Base-by-base conservation (phyloP, 75 land plant species). In the Sequoia sempervirens region DNA sequence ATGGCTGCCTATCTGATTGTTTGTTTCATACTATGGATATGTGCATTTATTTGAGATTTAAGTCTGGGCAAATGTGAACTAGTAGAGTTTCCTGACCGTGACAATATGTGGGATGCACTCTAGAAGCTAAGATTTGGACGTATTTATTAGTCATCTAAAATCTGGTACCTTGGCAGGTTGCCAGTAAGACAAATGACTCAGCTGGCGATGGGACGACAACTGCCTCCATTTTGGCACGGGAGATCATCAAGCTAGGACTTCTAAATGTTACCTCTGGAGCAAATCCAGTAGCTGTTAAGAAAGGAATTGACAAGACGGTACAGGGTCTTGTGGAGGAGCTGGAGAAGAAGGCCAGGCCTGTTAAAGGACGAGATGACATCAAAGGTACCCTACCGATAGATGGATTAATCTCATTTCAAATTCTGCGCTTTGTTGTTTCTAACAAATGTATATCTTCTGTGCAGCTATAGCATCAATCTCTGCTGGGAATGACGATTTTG, bases 121-220 rank as follows among this genome's bases (percentile, higher is more conserved):
- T 61, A 1, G 26, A 23, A 26, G 66, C 7, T 61, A 70, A 30
- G 36, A 70, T 70, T 32, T 30, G 6, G 66, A 61, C 14, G 36
- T 70, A 32, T 10, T 12, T 70, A 23, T 10, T 30, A 30, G 32
- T 70, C 36, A 32, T 70, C 13, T 23, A 26, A 20, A 61, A 23
- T 10, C 28, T 78, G 28, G 23, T 45, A 10, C 4, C 14, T 30
- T 28, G 87, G 32, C 66, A 95, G 97, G 97, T 95, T 87, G 97
- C 97, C 12, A 95, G 97, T 82, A 95, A 94, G 85, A 95, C 97
- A 5, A 95, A 95, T 88, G 97, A 95, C 52, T 92, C 96, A 83
- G 97, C 97, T 86, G 97, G 97, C 72, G 97, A 95, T 89, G 97
- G 97, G 17, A 95, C 97, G 45, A 95, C 96, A 53, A 95, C 99